Percentiles rank a stretch among this genome's conserved stretches.
These are phyloP conservation scores for Geotrichum siamense DNA, from an alignment of 1,139 yeast genomes.

Conservation along the genomic window DNA sequence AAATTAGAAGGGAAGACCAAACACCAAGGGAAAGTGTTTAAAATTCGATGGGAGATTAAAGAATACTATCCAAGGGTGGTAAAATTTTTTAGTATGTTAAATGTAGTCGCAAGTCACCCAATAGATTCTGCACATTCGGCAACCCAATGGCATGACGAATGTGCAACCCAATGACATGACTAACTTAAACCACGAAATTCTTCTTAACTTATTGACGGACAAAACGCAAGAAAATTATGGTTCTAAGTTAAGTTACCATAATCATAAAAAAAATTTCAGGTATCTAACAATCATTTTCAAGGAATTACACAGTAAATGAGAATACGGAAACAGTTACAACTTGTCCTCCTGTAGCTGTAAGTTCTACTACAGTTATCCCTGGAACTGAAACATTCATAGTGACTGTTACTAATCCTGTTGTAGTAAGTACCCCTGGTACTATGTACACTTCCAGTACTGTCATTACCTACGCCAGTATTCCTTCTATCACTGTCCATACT, in stretches of 20 bases:
- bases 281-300: background rate
- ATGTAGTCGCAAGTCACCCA: background rate
- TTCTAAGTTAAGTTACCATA: background rate
- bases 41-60: background rate
- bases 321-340: slow-evolving; percentile 4
- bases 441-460: background rate
- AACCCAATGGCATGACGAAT: background rate
- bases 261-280: background rate
- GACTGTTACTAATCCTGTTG: slow-evolving; percentile 1
- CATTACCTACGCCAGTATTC: slow-evolving; percentile 1
- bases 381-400: slow-evolving; percentile 5
- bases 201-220: background rate
- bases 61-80: background rate
- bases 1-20: background rate
- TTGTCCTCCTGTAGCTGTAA: slow-evolving; percentile 6
- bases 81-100: too few relatives aligned
- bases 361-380: slow-evolving; percentile 3
- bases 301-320: background rate
- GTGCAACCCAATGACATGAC: too few relatives aligned
- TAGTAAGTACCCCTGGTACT: slow-evolving; percentile 1
- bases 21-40: background rate
- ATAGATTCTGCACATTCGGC: background rate
- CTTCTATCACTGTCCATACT: slow-evolving; percentile 1
- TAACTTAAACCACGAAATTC: background rate
- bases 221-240: background rate